phyloP scores from a whole-genome alignment of 2,329 filamentous ascomycete genomes.

The Cercospora sesami region DNA sequence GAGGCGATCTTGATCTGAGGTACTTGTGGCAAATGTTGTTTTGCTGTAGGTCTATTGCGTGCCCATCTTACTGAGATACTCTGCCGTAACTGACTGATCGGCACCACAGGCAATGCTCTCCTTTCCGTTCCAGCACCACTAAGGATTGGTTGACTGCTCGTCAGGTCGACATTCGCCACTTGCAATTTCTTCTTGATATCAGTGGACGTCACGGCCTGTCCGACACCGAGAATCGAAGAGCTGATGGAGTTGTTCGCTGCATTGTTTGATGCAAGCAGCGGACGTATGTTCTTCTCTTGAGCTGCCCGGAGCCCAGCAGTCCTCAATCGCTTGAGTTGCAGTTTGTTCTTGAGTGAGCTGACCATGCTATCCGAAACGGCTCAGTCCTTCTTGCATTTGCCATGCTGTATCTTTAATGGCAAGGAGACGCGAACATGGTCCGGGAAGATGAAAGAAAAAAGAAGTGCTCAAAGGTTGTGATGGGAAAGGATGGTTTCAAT shows the following conservation, averaged over 20 bases:
- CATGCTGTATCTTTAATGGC: not conserved
- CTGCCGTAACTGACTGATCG: not conserved
- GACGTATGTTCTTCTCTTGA: not conserved
- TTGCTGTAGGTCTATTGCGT: not conserved
- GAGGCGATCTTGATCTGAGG: not conserved
- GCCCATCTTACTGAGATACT: not conserved
- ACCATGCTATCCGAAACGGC: not conserved
- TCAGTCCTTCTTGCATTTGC: not conserved
- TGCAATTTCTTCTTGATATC: not conserved
- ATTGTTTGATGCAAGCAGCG: not conserved
- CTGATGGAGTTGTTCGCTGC: not conserved
- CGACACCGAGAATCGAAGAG: not conserved
- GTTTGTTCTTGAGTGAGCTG: not conserved
- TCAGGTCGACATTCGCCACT: not conserved
- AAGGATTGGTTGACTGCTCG: not conserved
- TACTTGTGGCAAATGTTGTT: not conserved
- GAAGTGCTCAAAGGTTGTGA: not conserved
- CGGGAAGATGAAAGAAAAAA: not conserved
- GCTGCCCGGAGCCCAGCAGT: not conserved
- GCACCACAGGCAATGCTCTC: not conserved
- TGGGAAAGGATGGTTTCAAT: not conserved
- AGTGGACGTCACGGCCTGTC: not conserved
- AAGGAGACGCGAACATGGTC: not conserved
- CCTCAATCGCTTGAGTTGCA: not conserved
- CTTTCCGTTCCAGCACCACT: not conserved